Percentiles rank a stretch among this genome's conserved stretches.
Evolutionary conservation across 2,329 filamentous ascomycete genomes (phyloP).

Genomic region (Paecilomyces fulvus): DNA sequence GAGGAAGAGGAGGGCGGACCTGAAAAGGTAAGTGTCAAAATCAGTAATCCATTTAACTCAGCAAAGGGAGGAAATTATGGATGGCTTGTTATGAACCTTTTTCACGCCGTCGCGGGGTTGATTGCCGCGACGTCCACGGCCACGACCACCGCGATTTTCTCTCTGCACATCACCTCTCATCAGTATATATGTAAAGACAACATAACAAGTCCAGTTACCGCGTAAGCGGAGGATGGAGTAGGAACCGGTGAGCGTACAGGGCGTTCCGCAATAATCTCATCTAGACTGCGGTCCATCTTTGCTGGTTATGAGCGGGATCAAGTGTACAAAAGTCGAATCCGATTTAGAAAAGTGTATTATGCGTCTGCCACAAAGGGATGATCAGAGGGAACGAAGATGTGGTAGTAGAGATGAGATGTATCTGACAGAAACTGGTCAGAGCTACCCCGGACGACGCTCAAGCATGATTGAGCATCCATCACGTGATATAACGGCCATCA

Average conservation of each 20-base stretch:
- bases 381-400: not conserved
- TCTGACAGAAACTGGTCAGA: not conserved
- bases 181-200: not conserved
- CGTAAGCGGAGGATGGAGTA: not conserved
- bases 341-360: not conserved
- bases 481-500: not conserved
- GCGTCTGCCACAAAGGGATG: not conserved
- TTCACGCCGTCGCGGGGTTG: slow-evolving; percentile 76
- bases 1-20: slow-evolving; percentile 39
- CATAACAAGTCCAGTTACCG: not conserved
- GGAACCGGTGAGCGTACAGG: slow-evolving; percentile 35
- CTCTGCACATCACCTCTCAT: slow-evolving; percentile 1
- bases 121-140: slow-evolving; percentile 39
- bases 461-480: not conserved
- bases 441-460: not conserved
- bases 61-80: slow-evolving; percentile 4
- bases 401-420: not conserved
- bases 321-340: not conserved
- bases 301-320: slow-evolving; percentile 1
- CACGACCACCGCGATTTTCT: slow-evolving; percentile 28
- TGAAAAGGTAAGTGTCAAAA: slow-evolving; percentile 6
- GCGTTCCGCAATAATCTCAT: slow-evolving; percentile 56
- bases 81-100: slow-evolving; percentile 56
- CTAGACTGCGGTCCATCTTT: slow-evolving; percentile 55
- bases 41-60: slow-evolving; percentile 11